Evolutionary conservation across 306 rosid species (phyloP), one percentile per base, ranked within the genome.

Genomic region (Vigna angularis): DNA sequence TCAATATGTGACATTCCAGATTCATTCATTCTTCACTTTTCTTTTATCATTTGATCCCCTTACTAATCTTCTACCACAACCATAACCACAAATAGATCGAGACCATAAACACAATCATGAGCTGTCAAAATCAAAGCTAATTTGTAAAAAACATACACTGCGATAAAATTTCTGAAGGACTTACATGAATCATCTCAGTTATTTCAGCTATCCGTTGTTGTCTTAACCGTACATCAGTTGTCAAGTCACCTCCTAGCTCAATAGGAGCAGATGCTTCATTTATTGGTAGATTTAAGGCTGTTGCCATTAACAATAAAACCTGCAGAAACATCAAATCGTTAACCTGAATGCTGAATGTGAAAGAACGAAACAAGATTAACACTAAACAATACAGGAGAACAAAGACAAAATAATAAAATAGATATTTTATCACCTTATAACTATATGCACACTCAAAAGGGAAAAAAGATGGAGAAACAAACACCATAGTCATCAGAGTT

Each of bases 101-200:
- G 30, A n/a, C 44, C 61, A 30, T 16, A 51, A 30, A 70, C 63
- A 32, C 75, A 51, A 70, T 51, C n/a, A 47, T n/a, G 11, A 16
- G 49, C 17, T 40, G 2, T 40, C 11, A 8, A 34, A 34, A 40
- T 2, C 45, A 40, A 6, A 7, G 7, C 0, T 40, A 40, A 8
- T 8, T 40, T 40, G 45, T 40, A 0, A 9, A 30, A 40, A 40
- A 40, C 10, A 40, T 11, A 40, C 45, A 40, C 45, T 7, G 62
- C 30, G 72, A 49, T 66, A 72, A 50, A 68, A 15, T 63, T 81
- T 55, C 32, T 82, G 56, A 77, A 83, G 80, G 75, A 88, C 98
- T 85, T 16, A 94, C 98, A 88, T 94, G 98, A 78, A 94, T 92
- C 98, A 94, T 94, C 87, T 94, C 98, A 69, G 98, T 90, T 61